Conservation (phyloP, 2,329 filamentous ascomycete species). For the Monilinia polystroma region DNA sequence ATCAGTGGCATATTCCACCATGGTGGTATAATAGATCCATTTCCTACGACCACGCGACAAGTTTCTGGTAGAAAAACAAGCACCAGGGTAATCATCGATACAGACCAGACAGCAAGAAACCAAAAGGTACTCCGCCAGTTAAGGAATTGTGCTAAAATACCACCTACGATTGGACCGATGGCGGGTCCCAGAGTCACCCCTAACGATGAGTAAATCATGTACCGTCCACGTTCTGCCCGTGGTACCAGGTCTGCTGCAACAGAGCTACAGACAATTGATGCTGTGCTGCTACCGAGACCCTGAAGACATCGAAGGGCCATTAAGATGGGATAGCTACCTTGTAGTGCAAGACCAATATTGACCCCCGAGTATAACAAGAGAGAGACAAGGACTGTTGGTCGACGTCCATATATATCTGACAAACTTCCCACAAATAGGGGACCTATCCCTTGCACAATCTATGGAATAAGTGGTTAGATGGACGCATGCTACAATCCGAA, state of each 20-base stretch:
- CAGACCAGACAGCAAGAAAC: conserved; percentile 38
- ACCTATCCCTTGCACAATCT: conserved; percentile 58
- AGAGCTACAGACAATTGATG: conserved; percentile 56
- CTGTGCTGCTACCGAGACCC: conserved; percentile 59
- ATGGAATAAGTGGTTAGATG: conserved; percentile 19
- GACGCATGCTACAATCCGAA: background rate
- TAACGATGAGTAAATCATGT: conserved; percentile 63
- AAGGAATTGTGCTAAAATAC: conserved; percentile 29
- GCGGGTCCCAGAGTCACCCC: conserved; percentile 50
- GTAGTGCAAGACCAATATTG: conserved; percentile 53
- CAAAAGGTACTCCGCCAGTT: conserved; percentile 51
- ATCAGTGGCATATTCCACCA: conserved; percentile 52
- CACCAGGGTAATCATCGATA: conserved; percentile 27
- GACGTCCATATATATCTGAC: conserved; percentile 53
- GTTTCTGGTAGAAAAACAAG: conserved; percentile 51
- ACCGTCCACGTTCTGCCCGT: conserved; percentile 59
- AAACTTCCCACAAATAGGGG: conserved; percentile 57
- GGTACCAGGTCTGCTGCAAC: conserved; percentile 64
- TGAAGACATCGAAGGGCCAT: conserved; percentile 50
- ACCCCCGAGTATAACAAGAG: conserved; percentile 54
- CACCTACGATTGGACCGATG: conserved; percentile 34
- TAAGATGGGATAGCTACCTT: conserved; percentile 50
- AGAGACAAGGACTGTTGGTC: conserved; percentile 54
- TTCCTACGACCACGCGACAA: conserved; percentile 49
- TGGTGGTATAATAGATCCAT: conserved; percentile 56